Conservation (phyloP, 495 filamentous ascomycete genomes). For the Aspergillus biplanus region DNA sequence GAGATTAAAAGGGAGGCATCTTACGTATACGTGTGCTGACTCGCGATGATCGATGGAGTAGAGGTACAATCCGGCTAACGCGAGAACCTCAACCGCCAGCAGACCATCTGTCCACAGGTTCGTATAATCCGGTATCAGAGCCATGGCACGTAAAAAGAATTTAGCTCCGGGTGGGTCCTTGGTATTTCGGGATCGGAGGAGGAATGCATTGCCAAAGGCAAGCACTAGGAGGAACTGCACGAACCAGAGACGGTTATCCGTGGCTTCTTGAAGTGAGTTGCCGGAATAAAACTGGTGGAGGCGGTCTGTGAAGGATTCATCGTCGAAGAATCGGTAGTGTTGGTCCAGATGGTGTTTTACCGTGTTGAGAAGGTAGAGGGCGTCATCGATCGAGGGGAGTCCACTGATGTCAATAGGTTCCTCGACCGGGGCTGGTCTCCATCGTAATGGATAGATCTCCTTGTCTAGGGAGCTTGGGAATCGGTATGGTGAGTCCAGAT, state of each 20-base stretch:
- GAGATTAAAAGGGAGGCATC: neutral
- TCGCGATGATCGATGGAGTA: slow-evolving; percentile 41
- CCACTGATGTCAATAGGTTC: slow-evolving; percentile 32
- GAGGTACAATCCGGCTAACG: slow-evolving; percentile 39
- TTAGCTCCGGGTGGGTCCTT: slow-evolving; percentile 36
- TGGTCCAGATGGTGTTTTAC: slow-evolving; percentile 43
- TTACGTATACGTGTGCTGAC: slow-evolving; percentile 40
- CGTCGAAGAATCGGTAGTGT: slow-evolving; percentile 41
- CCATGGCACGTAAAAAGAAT: slow-evolving; percentile 43
- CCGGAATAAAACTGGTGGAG: slow-evolving; percentile 36
- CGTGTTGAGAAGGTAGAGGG: slow-evolving; percentile 40
- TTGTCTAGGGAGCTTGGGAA: slow-evolving; percentile 28
- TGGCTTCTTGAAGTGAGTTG: slow-evolving; percentile 23
- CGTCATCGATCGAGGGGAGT: slow-evolving; percentile 39
- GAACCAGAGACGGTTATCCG: slow-evolving; percentile 37
- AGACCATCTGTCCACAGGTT: slow-evolving; percentile 33
- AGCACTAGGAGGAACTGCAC: slow-evolving; percentile 44
- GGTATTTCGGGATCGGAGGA: slow-evolving; percentile 25
- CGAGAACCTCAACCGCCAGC: slow-evolving; percentile 37
- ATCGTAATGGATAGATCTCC: slow-evolving; percentile 38
- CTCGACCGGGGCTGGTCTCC: slow-evolving; percentile 24
- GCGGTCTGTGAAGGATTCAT: slow-evolving; percentile 32
- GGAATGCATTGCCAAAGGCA: slow-evolving; percentile 45
- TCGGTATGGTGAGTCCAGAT: slow-evolving; percentile 17
- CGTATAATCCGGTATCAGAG: slow-evolving; percentile 39